Evolutionary conservation across 495 filamentous ascomycete genomes (phyloP).

Genomic region (Daldinia childiae): DNA sequence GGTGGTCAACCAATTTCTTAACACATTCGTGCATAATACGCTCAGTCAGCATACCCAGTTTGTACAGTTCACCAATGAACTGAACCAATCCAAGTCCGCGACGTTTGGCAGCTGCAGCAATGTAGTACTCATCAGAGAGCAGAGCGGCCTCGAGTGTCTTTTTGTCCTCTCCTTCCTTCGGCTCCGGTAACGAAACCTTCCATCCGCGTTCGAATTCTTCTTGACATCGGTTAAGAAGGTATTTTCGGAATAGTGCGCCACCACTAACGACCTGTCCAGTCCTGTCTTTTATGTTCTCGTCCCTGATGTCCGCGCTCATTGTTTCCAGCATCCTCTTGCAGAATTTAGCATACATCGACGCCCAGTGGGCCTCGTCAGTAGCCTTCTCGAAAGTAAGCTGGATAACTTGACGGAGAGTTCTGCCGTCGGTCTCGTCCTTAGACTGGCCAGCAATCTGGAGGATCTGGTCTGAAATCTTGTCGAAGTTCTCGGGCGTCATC

Average conservation of each 20-base stretch:
- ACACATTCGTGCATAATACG: slow-evolving; percentile 99
- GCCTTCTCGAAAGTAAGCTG: slow-evolving; percentile 99
- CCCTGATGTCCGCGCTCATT: slow-evolving; percentile 95
- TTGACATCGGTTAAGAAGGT: slow-evolving; percentile 97
- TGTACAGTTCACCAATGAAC: slow-evolving; percentile 99
- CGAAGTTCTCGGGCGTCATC: slow-evolving; percentile 99
- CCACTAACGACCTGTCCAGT: slow-evolving; percentile 85
- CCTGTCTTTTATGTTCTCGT: slow-evolving; percentile 92
- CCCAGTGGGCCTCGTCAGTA: slow-evolving; percentile 98
- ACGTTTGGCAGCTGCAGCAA: slow-evolving; percentile 94
- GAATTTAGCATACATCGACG: slow-evolving; percentile 98
- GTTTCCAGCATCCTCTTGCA: slow-evolving; percentile 95
- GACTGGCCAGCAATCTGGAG: slow-evolving; percentile 92
- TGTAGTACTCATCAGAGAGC: slow-evolving; percentile 97
- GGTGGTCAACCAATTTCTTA: slow-evolving; percentile 93
- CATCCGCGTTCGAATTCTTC: slow-evolving; percentile 99
- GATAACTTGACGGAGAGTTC: slow-evolving; percentile 96
- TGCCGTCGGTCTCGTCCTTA: slow-evolving; percentile 92
- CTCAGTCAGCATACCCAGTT: slow-evolving; percentile 96
- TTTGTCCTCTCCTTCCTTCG: slow-evolving; percentile 74
- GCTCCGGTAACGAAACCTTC: slow-evolving; percentile 87
- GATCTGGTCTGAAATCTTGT: slow-evolving; percentile 93
- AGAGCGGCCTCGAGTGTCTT: slow-evolving; percentile 75
- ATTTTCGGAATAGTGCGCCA: slow-evolving; percentile 95
- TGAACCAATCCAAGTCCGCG: slow-evolving; percentile 97